Evolutionary conservation across 257 asterid genomes (phyloP), one percentile per base, ranked within the genome.

Genomic region (Thymus quinquecostatus): DNA sequence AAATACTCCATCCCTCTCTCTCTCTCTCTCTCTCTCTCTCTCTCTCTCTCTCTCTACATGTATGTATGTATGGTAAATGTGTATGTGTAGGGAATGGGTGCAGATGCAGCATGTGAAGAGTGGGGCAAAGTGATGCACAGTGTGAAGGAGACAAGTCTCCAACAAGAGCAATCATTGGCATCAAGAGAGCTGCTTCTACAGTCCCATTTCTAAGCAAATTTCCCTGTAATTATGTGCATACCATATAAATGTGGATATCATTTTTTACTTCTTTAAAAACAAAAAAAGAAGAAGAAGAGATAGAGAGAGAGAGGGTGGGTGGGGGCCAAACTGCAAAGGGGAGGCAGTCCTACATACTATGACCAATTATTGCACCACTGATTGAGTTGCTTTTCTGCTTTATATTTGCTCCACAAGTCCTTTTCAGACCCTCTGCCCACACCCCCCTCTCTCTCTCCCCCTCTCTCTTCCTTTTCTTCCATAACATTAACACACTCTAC

Each of bases 81-180:
- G 45, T 10, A 43, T 36, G 27, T 3, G 40, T 36, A 36, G 40
- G 40, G 40, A 36, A 28, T 57, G 68, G 4, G 34, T 40, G 69
- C 49, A 30, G 9, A 43, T 64, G 59, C 28, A 38, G 49, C 50
- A 64, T 64, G 57, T 64, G 30, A 60, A 66, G 62, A 54, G 75
- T 62, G 82, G 84, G 80, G 41, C 68, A 68, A 40, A 13, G 34
- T n/a, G 47, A 60, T 33, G 79, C 71, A 67, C 43, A 44, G 76
- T 66, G 11, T 45, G 78, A 75, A 75, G 82, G 85, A 81, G 85
- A 77, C 85, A 80, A 70, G 56, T 69, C 80, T 68, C 83, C 86
- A 79, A 79, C 86, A 82, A 43, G 70, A 69, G 82, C 80, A 84
- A 84, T 84, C 82, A 84, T 84, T 82, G 80, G 83, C 68, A 61